phyloP scores from a whole-genome alignment of 192 early-diverging fungal genomes.

The Allomyces macrogynus region DNA sequence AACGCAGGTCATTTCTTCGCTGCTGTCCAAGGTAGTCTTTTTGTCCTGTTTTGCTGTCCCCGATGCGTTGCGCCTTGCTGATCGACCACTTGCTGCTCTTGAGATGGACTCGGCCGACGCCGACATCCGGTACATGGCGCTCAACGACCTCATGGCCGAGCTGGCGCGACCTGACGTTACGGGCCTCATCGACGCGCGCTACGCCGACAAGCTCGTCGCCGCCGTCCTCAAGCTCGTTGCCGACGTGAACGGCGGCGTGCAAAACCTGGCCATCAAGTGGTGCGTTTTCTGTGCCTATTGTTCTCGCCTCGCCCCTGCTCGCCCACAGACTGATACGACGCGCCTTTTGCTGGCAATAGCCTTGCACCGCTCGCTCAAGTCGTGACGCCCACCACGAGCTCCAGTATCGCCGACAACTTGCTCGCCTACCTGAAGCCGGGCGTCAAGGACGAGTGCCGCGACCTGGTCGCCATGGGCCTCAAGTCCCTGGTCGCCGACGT shows the following conservation, averaged over 20 bases:
- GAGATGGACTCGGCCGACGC: constrained; percentile 22
- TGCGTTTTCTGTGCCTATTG: no score
- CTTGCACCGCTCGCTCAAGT: neutral
- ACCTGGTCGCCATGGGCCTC: constrained; percentile 7
- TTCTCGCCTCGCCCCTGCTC: neutral
- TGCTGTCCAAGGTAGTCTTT: no score
- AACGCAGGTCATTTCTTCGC: no score
- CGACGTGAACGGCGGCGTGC: constrained; percentile 70
- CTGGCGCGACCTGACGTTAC: constrained; percentile 35
- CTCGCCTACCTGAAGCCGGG: neutral
- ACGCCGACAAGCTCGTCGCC: constrained; percentile 20
- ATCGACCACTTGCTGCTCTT: no score
- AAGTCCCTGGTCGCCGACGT: constrained; percentile 5
- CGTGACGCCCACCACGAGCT: neutral
- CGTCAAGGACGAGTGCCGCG: constrained; percentile 3
- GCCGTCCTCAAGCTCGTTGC: constrained; percentile 40
- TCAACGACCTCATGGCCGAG: constrained; percentile 54
- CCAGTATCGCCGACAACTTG: constrained; percentile 1
- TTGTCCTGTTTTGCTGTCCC: no score
- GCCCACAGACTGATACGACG: neutral
- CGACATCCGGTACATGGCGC: constrained; percentile 75
- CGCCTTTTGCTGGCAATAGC: neutral
- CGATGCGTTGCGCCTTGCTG: no score
- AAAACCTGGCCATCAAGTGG: constrained; percentile 51
- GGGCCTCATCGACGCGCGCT: constrained; percentile 27